These are phyloP conservation scores for Sporobolomyces roseus DNA, from an alignment of 768 basidiomycete species.

Conservation along the genomic window DNA sequence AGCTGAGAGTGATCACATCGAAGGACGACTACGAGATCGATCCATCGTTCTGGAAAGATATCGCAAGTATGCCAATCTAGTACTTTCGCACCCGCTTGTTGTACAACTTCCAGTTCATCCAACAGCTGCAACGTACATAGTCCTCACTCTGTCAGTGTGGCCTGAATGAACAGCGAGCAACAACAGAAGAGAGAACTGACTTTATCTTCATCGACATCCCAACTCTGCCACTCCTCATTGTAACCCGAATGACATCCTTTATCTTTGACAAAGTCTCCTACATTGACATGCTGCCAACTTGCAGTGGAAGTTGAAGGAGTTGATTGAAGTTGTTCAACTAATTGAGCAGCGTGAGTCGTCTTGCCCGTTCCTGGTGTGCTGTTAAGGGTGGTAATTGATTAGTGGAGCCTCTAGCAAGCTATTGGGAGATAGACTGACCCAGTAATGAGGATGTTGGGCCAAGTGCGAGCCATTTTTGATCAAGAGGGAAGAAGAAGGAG, in stretches of 20 bases:
- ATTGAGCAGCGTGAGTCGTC: slow-evolving; percentile 82
- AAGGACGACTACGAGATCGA: slow-evolving; percentile 88
- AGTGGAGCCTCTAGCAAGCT: neutral
- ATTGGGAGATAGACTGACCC: slow-evolving; percentile 53
- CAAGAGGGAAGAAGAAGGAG: no score
- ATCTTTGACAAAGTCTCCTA: slow-evolving; percentile 85
- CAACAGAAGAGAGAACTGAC: slow-evolving; percentile 50
- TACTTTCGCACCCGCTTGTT: slow-evolving; percentile 65
- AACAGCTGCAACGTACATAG: slow-evolving; percentile 58
- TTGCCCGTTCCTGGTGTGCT: slow-evolving; percentile 70
- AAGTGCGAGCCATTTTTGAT: slow-evolving; percentile 35
- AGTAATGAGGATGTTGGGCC: slow-evolving; percentile 72
- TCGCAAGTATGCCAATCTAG: slow-evolving; percentile 96
- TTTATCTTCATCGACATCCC: slow-evolving; percentile 93
- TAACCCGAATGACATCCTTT: slow-evolving; percentile 73
- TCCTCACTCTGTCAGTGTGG: neutral
- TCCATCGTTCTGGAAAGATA: slow-evolving; percentile 91
- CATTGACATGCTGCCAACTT: slow-evolving; percentile 75
- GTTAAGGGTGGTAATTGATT: neutral
- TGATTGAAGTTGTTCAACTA: slow-evolving; percentile 54
- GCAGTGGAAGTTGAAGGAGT: slow-evolving; percentile 59
- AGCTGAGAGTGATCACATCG: slow-evolving; percentile 79
- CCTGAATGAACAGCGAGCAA: neutral
- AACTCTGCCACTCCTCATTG: slow-evolving; percentile 92
- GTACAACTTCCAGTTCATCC: slow-evolving; percentile 75